These are phyloP conservation scores for Phalaenopsis aphrodite DNA, from an alignment of 106 monocot genomes.

Conservation along the genomic window DNA sequence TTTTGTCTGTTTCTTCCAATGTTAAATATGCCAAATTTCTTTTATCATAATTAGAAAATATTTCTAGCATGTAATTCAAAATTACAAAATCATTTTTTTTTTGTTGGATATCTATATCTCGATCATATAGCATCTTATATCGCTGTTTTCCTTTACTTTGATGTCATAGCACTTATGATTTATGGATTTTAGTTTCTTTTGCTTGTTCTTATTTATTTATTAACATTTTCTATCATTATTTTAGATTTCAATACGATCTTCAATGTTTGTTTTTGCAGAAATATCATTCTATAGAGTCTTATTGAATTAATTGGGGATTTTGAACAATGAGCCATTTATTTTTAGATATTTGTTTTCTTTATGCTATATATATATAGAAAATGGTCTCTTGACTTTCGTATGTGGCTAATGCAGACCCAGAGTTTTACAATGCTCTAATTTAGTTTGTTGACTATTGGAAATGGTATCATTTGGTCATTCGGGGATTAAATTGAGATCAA, in stretches of 20 bases:
- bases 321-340: background rate
- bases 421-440: too few relatives aligned
- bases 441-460: too few relatives aligned
- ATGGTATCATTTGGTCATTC: too few relatives aligned
- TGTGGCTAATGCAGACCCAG: too few relatives aligned
- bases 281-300: background rate
- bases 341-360: background rate
- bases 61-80: background rate
- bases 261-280: background rate
- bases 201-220: background rate
- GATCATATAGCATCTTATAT: conserved; percentile 1
- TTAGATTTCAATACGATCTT: background rate
- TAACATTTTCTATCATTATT: background rate
- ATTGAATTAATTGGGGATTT: background rate
- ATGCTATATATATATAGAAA: too few relatives aligned
- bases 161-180: background rate
- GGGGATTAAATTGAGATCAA: too few relatives aligned
- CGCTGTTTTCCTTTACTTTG: background rate
- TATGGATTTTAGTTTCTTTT: background rate
- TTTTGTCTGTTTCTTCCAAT: conserved; percentile 1
- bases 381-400: too few relatives aligned
- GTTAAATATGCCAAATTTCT: background rate
- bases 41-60: background rate
- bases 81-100: background rate
- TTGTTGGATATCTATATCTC: background rate